Evolutionary conservation across 2,329 filamentous ascomycete genomes (phyloP), one percentile per base, ranked within the genome.

Genomic region (Hypoxylon sp.): DNA sequence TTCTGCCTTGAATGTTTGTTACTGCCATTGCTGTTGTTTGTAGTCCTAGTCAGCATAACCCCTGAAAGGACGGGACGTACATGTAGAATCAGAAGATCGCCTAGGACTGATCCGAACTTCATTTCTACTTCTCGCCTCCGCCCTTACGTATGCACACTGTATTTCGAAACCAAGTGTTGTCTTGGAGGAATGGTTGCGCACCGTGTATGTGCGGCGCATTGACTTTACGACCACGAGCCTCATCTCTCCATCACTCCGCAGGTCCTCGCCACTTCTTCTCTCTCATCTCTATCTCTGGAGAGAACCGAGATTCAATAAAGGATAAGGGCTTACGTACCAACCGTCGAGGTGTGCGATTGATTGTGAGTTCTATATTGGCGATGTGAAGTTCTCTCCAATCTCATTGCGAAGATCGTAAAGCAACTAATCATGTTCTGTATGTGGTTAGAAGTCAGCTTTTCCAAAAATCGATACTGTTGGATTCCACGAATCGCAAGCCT

Each of bases 1-100:
- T n/a, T 6, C 49, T 44, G 17, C 51, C 55, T 60, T 62, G 24
- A 30, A 63, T 63, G 64, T 66, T 66, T 66, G 64, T 57, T 22
- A 26, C 48, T 55, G 47, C 52, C 39, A 43, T 64, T 59, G 20
- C 56, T 60, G 28, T 51, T 66, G 59, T 63, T 68, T 68, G 63
- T 66, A 66, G 62, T 63, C 58, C 62, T 65, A 57, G 56, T 62
- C 58, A 65, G 51, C 41, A 37, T 57, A 55, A 56, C 58, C 65
- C 62, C 54, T 64, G 56, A 59, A 61, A 66, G 59, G 62, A 65
- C 53, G 37, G 59, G 62, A 65, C 53, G 37, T 65, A 59, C 50
- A 59, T 46, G 59, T 46, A 48, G 44, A 48, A 48, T 30, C 15
- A 24, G 15, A 19, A 46, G 22, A 8, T 26, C 22, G 44, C 34